Evolutionary conservation across 208 protist species (phyloP).

Genomic region (Crithidia expoeki): DNA sequence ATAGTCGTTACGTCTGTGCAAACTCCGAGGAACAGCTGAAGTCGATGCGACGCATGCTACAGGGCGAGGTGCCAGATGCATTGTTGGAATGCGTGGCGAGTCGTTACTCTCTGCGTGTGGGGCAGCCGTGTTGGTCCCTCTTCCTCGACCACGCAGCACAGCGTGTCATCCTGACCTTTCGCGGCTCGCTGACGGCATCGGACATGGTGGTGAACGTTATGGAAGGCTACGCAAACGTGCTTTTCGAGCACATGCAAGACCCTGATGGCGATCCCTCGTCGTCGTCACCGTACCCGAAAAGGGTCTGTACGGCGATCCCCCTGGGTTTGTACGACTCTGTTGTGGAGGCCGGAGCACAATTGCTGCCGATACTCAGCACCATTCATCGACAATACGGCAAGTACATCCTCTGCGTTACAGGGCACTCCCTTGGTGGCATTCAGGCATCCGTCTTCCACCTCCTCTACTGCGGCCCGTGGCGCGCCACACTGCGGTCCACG

Average conservation of each 20-base stretch:
- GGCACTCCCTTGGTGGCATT: constrained; percentile 83
- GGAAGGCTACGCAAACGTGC: constrained; percentile 64
- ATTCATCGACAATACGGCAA: constrained; percentile 53
- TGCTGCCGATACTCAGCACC: constrained; percentile 45
- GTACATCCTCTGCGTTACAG: constrained; percentile 76
- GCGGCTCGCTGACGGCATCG: constrained; percentile 65
- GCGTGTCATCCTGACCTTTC: constrained; percentile 74
- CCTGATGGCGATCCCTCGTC: neutral
- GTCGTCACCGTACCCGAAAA: constrained; percentile 4
- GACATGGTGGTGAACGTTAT: constrained; percentile 62
- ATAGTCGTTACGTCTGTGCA: constrained; percentile 71
- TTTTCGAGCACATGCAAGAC: constrained; percentile 9
- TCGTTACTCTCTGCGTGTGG: constrained; percentile 52
- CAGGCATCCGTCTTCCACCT: constrained; percentile 81
- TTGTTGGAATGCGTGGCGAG: constrained; percentile 71
- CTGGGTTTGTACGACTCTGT: constrained; percentile 67
- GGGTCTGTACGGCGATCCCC: constrained; percentile 65
- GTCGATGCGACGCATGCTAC: constrained; percentile 81
- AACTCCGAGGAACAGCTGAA: constrained; percentile 69
- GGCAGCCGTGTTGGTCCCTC: constrained; percentile 58
- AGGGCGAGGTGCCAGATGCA: constrained; percentile 47
- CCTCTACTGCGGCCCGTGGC: constrained; percentile 46
- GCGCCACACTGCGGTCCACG: constrained; percentile 12
- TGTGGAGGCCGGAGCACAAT: constrained; percentile 35
- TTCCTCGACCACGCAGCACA: constrained; percentile 65